Base-by-base conservation (phyloP, 1,284 basidiomycete species). In the Papiliotrema flavescens region DNA sequence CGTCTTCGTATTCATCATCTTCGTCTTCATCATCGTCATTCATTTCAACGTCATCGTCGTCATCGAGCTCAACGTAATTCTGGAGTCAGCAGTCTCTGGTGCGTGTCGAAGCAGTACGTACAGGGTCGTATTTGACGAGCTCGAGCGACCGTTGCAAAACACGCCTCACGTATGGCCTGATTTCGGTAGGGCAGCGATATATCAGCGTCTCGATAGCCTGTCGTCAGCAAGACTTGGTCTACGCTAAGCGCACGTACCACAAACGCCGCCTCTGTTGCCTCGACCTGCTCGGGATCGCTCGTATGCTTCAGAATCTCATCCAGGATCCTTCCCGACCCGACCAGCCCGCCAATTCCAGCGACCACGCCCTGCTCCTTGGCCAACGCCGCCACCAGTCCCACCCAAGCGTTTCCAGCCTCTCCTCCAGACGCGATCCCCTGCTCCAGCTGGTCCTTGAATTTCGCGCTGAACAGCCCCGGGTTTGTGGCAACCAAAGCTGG, bases 91-190 rank as follows among this genome's bases (percentile, higher is more conserved):
- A 49, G 41, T n/a, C n/a, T n/a, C n/a, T n/a, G n/a, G n/a, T n/a
- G n/a, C n/a, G n/a, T n/a, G 39, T 40, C 46, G n/a, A 5, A 32
- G 22, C n/a, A 37, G 22, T 45, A 17, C n/a, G 24, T 69, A 92
- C 89, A 1, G 96, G 95, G 71, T 99, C 95, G 73, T 93, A 88
- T 74, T 91, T 94, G 78, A 98, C 88, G 61, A 86, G 86, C 60
- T 85, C 82, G 35, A 82, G 82, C 2, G 86, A 89, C 14, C 82
- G 78, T 53, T 87, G 83, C 15, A 89, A 81, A 59, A 93, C 86
- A 8, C 81, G 74, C 37, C 77, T 76, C 41, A 97, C 76, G 69
- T 87, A 90, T 0, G 87, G 80, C 0, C 86, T 84, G 22, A 89
- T 83, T 66, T 95, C 92, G 2, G 82, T 79, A 0, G 92, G 90